Conservation (phyloP, 2,329 filamentous ascomycete genomes). For the Bipolaris sorokiniana region DNA sequence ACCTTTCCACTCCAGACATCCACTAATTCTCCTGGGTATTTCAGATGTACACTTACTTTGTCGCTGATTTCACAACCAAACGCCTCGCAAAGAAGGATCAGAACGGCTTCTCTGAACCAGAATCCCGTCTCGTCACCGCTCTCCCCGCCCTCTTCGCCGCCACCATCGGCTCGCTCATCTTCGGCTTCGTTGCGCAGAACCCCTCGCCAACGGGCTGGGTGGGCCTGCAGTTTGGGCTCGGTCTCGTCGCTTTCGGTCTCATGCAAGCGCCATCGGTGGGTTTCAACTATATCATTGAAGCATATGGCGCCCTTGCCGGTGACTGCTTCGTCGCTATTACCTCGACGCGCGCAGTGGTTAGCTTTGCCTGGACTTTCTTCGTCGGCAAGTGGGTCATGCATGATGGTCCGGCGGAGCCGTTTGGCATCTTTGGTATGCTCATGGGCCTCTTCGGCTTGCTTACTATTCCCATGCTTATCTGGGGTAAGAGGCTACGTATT, state of each 20-base stretch:
- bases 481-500: constrained; percentile 52
- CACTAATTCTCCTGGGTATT: not conserved
- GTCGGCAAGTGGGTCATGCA: constrained; percentile 56
- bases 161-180: constrained; percentile 47
- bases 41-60: constrained; percentile 45
- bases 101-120: constrained; percentile 50
- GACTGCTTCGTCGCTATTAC: constrained; percentile 64
- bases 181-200: constrained; percentile 51
- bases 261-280: constrained; percentile 53
- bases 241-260: constrained; percentile 50
- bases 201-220: constrained; percentile 48
- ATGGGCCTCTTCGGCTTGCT: constrained; percentile 57
- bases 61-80: constrained; percentile 48
- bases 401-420: constrained; percentile 55
- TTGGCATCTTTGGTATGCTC: constrained; percentile 61
- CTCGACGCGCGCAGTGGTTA: constrained; percentile 56
- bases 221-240: constrained; percentile 49
- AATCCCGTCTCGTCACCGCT: constrained; percentile 48
- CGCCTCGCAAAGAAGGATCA: constrained; percentile 44
- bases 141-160: constrained; percentile 49
- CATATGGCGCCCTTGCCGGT: constrained; percentile 55
- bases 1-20: no score
- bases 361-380: constrained; percentile 63
- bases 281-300: constrained; percentile 59
- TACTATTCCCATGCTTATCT: constrained; percentile 48